A percentile compares a stretch with the other conserved stretches of the same genome.
Conservation (phyloP, 352 stramenopile genomes). For the Thalassiosira allenii region DNA sequence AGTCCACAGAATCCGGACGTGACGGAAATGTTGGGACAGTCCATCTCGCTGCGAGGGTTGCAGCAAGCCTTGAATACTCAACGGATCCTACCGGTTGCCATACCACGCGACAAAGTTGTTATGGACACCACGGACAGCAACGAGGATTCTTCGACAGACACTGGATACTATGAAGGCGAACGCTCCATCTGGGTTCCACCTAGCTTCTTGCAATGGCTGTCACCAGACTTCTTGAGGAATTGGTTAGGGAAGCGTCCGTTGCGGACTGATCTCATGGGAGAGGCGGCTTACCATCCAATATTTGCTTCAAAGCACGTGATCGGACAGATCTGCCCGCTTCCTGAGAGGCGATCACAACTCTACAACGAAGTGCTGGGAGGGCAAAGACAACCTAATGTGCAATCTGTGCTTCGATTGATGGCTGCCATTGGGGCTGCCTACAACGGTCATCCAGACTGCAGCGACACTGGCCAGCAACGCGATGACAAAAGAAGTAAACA, state of each 20-base stretch:
- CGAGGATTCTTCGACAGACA: slow-evolving; percentile 4
- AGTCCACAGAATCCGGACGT: neutral
- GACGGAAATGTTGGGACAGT: slow-evolving; percentile 10
- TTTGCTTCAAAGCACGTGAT: slow-evolving; percentile 3
- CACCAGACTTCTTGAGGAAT: slow-evolving; percentile 8
- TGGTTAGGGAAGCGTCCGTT: slow-evolving; percentile 36
- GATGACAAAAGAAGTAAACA: neutral
- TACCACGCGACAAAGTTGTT: neutral
- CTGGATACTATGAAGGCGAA: slow-evolving; percentile 28
- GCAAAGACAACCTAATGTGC: neutral
- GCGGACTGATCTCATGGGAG: slow-evolving; percentile 23
- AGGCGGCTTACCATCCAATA: slow-evolving; percentile 22
- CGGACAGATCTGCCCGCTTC: neutral
- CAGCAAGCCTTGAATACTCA: slow-evolving; percentile 5
- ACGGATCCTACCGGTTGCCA: slow-evolving; percentile 16
- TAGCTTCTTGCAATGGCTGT: slow-evolving; percentile 13
- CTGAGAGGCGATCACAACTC: neutral
- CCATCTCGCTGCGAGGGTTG: slow-evolving; percentile 20
- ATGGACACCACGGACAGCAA: neutral
- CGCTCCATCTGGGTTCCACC: slow-evolving; percentile 29
- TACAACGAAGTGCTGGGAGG: neutral
- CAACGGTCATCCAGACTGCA: neutral
- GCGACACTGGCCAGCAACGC: neutral
- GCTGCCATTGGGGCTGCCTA: slow-evolving; percentile 28
- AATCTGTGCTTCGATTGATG: slow-evolving; percentile 20